A percentile compares a stretch with the other conserved stretches of the same genome.
Evolutionary conservation across 2,329 filamentous ascomycete genomes (phyloP).

Genomic region (Capronia coronata): DNA sequence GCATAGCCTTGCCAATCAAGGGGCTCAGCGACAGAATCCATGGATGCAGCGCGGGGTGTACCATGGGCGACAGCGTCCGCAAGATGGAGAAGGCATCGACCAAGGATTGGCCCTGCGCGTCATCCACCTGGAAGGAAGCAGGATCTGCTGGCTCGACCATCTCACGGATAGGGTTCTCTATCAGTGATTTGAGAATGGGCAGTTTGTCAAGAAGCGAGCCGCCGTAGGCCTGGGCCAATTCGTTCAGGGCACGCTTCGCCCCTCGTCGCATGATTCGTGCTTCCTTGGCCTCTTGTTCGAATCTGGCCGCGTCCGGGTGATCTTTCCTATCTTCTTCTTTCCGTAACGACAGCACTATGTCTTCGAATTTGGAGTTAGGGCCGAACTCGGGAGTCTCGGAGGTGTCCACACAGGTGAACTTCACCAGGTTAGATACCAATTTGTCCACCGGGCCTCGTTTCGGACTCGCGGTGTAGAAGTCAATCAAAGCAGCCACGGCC

Average conservation of each 20-base stretch:
- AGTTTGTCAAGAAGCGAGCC: conserved; percentile 70
- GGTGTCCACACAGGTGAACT: conserved; percentile 96
- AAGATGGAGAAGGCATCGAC: conserved; percentile 91
- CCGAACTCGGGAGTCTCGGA: conserved; percentile 95
- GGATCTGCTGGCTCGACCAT: conserved; percentile 50
- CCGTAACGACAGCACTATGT: conserved; percentile 81
- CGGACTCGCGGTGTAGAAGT: conserved; percentile 71
- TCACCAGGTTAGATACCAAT: conserved; percentile 89
- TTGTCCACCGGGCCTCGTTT: conserved; percentile 87
- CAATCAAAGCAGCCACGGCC: conserved; percentile 78
- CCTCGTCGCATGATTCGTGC: conserved; percentile 86
- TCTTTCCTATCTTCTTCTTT: conserved; percentile 96
- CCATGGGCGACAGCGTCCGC: conserved; percentile 84
- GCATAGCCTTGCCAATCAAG: conserved; percentile 76
- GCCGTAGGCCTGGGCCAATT: conserved; percentile 74
- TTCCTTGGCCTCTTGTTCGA: conserved; percentile 79
- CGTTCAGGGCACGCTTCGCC: conserved; percentile 88
- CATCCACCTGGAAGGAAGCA: conserved; percentile 54
- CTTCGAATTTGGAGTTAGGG: conserved; percentile 69
- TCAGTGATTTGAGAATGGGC: conserved; percentile 71
- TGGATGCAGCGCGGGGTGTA: conserved; percentile 65
- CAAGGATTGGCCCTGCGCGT: conserved; percentile 78
- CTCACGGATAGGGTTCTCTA: conserved; percentile 68
- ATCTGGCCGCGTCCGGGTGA: conserved; percentile 82
- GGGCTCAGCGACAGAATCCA: conserved; percentile 82